A percentile compares a stretch with the other conserved stretches of the same genome.
Conservation (phyloP, 208 protist genomes). For the Sergeia podlipaevii region DNA sequence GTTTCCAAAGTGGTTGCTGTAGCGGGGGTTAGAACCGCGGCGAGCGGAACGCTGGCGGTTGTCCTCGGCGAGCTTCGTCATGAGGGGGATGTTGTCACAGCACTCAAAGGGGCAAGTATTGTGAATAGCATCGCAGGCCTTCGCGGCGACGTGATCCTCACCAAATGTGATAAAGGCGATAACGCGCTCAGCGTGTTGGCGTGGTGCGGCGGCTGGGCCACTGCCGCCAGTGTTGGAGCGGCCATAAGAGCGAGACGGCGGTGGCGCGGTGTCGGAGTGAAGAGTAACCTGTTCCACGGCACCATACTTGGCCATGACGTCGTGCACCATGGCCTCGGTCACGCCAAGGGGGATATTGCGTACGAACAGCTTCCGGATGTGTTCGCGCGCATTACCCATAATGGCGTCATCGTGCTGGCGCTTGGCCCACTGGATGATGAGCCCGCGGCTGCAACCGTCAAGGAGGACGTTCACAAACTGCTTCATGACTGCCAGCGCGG, state of each 20-base stretch:
- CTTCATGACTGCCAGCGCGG: slow-evolving; percentile 43
- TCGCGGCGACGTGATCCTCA: slow-evolving; percentile 30
- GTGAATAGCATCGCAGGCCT: slow-evolving; percentile 35
- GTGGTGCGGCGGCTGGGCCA: background rate
- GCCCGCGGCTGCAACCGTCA: slow-evolving; percentile 7
- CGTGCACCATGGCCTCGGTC: slow-evolving; percentile 19
- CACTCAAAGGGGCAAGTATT: slow-evolving; percentile 34
- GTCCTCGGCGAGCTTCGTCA: slow-evolving; percentile 53
- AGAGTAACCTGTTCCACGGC: slow-evolving; percentile 40
- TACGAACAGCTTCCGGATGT: slow-evolving; percentile 73
- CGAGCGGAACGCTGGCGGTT: slow-evolving; percentile 28
- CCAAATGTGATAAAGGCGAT: slow-evolving; percentile 71
- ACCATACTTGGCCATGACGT: slow-evolving; percentile 35
- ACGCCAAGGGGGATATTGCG: slow-evolving; percentile 69
- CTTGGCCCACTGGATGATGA: slow-evolving; percentile 63
- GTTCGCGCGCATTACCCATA: slow-evolving; percentile 41
- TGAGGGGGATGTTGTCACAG: slow-evolving; percentile 30
- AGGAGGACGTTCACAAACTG: slow-evolving; percentile 17
- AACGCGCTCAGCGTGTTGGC: slow-evolving; percentile 13
- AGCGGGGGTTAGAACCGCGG: slow-evolving; percentile 10
- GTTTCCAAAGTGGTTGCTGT: too few relatives aligned
- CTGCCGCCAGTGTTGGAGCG: background rate
- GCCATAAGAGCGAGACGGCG: background rate
- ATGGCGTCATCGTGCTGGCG: slow-evolving; percentile 64
- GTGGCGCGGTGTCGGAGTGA: slow-evolving; percentile 54